Evolutionary conservation across 768 basidiomycete genomes (phyloP), one percentile per base, ranked within the genome.

Genomic region (Kwoniella mangroviensis): DNA sequence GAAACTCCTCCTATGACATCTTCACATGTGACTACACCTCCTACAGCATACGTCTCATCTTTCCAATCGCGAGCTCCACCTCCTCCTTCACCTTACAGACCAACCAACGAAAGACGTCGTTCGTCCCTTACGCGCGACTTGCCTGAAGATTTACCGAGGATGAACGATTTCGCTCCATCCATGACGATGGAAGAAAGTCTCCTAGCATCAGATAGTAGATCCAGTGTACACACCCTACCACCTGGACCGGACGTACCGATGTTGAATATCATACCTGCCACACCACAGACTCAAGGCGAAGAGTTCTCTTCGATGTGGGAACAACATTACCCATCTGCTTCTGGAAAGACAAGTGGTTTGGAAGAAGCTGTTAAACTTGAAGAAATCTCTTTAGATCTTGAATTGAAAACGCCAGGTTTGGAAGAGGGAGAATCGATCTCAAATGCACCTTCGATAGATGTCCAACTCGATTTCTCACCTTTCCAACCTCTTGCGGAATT

Each of bases 181-280:
- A 21, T 49, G 10, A 19, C 53, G 13, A 26, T 21, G 55, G 42
- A 56, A 22, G 41, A 42, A 62, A 34, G 58, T 26, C 58, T 77
- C 13, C 62, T 75, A 51, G 49, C 76, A 12, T 63, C 66, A 0
- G 62, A 65, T 52, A 68, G 68, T 56, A 58, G 54, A 19, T 58
- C 70, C 7, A 68, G 65, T 58, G 19, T 76, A 45, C 19, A 72
- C 24, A 65, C 70, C 43, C 24, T 76, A 42, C 55, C 67, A 10
- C 34, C 15, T n/a, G 75, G 71, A 19, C 53, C 67, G 34, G 54
- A 66, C 40, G 70, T 80, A 15, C 79, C 79, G 9, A 76, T 76
- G 73, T 63, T 80, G 59, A 80, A 80, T 34, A 75, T 80, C 65
- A 80, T 80, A 49, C 79, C 79, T 41, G 79, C 79, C 13, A 80